A percentile compares a stretch with the other conserved stretches of the same genome.
Evolutionary conservation across 768 basidiomycete species (phyloP).

Genomic region (Phylloporus rhodoxanthus): DNA sequence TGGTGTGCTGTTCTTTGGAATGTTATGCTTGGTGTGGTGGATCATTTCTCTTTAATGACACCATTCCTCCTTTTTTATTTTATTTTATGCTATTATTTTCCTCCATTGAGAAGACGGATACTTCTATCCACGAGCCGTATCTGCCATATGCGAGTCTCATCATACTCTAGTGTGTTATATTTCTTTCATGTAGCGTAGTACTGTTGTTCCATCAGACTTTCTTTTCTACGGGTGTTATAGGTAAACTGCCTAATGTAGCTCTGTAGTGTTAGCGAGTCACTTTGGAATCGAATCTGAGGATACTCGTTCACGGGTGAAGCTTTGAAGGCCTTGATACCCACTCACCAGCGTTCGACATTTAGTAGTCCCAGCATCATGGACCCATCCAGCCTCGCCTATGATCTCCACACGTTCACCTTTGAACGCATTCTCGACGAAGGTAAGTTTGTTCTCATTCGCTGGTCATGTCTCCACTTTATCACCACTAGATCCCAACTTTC

Average conservation of each 20-base stretch:
- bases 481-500: conserved; percentile 49
- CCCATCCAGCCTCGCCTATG: background rate
- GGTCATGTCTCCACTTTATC: background rate
- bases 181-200: background rate
- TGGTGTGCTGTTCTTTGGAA: conserved; percentile 4
- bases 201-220: too few relatives aligned
- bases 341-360: background rate
- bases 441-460: conserved; percentile 5
- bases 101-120: background rate
- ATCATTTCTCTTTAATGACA: background rate
- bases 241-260: too few relatives aligned
- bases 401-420: conserved; percentile 42
- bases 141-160: background rate
- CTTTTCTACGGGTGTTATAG: too few relatives aligned
- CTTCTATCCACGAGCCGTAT: background rate
- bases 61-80: background rate
- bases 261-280: too few relatives aligned
- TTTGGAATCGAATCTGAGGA: too few relatives aligned
- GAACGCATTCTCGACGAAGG: conserved; percentile 54
- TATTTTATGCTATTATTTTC: background rate
- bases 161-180: background rate
- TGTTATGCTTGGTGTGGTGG: conserved; percentile 19
- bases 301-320: too few relatives aligned
- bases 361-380: background rate
- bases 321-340: too few relatives aligned